Conservation (phyloP, 208 protist genomes). For the Jaenimonas drosophilae region DNA sequence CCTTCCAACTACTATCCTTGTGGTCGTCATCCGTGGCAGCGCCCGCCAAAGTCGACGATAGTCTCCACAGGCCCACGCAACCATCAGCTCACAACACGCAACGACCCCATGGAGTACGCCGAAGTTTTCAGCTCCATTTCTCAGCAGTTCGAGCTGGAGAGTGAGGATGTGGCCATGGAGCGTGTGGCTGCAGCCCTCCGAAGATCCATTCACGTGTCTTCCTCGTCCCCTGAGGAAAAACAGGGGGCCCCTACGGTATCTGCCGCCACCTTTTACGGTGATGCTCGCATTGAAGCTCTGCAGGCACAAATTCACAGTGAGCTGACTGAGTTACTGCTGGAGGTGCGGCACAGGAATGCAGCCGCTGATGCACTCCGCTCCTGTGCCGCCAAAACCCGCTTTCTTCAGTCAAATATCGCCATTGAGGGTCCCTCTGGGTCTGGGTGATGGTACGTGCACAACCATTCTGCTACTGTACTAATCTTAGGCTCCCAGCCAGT, state of each 20-base stretch:
- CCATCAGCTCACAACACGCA: no score
- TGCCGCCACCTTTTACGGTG: slow-evolving; percentile 17
- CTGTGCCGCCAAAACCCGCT: slow-evolving; percentile 21
- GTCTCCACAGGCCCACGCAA: no score
- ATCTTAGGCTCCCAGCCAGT: no score
- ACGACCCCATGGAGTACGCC: no score
- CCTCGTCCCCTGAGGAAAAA: not conserved
- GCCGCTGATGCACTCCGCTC: slow-evolving; percentile 15
- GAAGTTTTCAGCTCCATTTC: not conserved
- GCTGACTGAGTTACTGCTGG: slow-evolving; percentile 35
- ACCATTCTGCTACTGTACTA: no score
- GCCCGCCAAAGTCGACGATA: no score
- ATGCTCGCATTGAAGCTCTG: slow-evolving; percentile 33
- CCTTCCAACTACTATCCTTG: no score
- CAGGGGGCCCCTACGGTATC: not conserved
- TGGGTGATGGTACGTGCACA: no score
- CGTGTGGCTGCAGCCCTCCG: not conserved
- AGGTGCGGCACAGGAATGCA: slow-evolving; percentile 20
- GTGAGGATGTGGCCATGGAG: not conserved
- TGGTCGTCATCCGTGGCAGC: no score
- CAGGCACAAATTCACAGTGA: slow-evolving; percentile 38
- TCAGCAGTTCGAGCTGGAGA: not conserved
- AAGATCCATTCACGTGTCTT: not conserved
- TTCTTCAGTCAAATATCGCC: slow-evolving; percentile 30
- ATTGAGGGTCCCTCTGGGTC: slow-evolving; percentile 73